phyloP scores from a whole-genome alignment of 169 alveolate genomes.

The Cryptosporidium parvum region DNA sequence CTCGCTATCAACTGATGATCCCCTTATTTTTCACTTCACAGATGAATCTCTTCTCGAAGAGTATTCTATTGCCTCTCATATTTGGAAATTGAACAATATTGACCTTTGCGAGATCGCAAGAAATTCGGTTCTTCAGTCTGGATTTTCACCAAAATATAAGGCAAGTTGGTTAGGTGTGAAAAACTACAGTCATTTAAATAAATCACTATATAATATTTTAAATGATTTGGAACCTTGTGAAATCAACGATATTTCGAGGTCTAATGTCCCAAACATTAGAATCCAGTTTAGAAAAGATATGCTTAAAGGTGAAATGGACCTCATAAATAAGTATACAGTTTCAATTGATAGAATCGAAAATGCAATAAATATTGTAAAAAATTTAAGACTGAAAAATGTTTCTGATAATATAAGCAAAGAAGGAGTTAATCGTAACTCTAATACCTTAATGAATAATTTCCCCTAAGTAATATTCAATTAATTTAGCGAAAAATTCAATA shows the following conservation, averaged over 20 bases:
- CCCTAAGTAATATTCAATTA: background rate
- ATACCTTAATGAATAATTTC: background rate
- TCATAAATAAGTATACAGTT: constrained; percentile 9
- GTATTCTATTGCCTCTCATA: constrained; percentile 89
- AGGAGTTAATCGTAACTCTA: background rate
- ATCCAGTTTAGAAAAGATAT: constrained; percentile 68
- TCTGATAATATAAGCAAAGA: constrained; percentile 18
- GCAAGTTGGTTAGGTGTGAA: constrained; percentile 80
- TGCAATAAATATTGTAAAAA: constrained; percentile 30
- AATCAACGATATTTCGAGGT: constrained; percentile 64
- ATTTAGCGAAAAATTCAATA: background rate
- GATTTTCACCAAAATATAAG: constrained; percentile 77
- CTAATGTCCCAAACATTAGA: constrained; percentile 77
- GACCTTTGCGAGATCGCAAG: constrained; percentile 93
- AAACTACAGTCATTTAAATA: constrained; percentile 21
- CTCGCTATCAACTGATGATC: constrained; percentile 94
- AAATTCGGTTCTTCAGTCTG: constrained; percentile 89
- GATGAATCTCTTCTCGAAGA: constrained; percentile 94
- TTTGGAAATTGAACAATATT: constrained; percentile 88
- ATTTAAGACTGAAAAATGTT: constrained; percentile 7
- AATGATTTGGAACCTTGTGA: constrained; percentile 50
- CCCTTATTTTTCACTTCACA: constrained; percentile 92
- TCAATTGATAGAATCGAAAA: constrained; percentile 40
- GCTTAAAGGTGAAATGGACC: constrained; percentile 68
- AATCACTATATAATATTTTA: constrained; percentile 29